Percentiles rank a stretch among this genome's conserved stretches.
phyloP scores from a whole-genome alignment of 192 early-diverging fungal genomes.

The Coemansia sp. region DNA sequence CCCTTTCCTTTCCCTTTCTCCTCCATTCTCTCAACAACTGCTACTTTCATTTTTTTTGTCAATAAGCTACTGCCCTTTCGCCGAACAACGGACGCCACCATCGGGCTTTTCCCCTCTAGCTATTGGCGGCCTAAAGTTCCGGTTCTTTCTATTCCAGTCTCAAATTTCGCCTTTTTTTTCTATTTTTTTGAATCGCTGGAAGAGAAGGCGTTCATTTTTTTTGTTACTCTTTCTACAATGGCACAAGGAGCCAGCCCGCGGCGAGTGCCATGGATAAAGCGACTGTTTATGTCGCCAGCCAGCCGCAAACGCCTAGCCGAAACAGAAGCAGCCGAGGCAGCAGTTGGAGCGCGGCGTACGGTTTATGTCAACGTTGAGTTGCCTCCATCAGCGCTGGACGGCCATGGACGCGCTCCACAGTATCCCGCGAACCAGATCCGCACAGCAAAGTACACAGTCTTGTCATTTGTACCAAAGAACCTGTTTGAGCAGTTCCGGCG shows the following conservation, averaged over 20 bases:
- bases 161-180: background rate
- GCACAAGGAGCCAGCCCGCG: background rate
- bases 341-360: slow-evolving; percentile 30
- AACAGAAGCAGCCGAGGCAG: slow-evolving; percentile 8
- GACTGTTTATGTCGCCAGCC: slow-evolving; percentile 18
- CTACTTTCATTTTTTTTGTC: slow-evolving; percentile 1
- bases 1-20: background rate
- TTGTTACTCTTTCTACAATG: slow-evolving; percentile 7
- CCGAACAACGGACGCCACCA: background rate
- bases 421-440: slow-evolving; percentile 73
- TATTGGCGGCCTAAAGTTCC: background rate
- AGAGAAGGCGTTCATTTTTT: background rate
- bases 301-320: slow-evolving; percentile 8
- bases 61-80: background rate
- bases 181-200: background rate
- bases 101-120: background rate
- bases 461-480: slow-evolving; percentile 93
- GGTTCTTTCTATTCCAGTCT: background rate
- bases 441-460: slow-evolving; percentile 88
- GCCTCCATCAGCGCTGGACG: slow-evolving; percentile 54
- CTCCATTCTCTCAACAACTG: no score
- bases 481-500: slow-evolving; percentile 95
- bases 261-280: slow-evolving; percentile 12
- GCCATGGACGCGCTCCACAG: slow-evolving; percentile 38
- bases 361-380: slow-evolving; percentile 68